Conservation (phyloP, 139 green algal species). For the Asterochloris erici region DNA sequence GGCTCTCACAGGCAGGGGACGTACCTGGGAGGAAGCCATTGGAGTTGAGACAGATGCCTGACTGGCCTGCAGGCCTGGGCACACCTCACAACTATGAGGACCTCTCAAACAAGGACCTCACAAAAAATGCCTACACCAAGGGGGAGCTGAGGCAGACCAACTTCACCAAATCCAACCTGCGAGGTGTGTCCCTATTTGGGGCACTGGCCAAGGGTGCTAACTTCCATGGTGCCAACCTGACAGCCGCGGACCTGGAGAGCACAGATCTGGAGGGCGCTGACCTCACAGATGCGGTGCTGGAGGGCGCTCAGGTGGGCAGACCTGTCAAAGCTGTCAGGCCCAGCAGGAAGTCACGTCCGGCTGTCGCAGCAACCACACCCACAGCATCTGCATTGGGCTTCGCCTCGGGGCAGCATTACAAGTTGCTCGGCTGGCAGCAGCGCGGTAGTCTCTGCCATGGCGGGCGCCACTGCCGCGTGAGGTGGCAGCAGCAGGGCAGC, state of each 20-base stretch:
- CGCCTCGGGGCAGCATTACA: not conserved
- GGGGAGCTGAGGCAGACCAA: slow-evolving; percentile 62
- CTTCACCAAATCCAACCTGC: slow-evolving; percentile 58
- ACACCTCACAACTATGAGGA: slow-evolving; percentile 37
- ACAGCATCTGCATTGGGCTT: not conserved
- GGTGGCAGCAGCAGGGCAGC: too few species aligned
- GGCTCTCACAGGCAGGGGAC: not conserved
- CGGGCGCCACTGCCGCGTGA: too few species aligned
- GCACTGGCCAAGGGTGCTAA: slow-evolving; percentile 52
- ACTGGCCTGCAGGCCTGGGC: slow-evolving; percentile 1
- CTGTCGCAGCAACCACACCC: not conserved
- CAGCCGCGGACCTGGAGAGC: slow-evolving; percentile 61
- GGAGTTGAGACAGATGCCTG: too few species aligned
- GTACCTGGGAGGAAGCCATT: too few species aligned
- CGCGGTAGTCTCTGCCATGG: too few species aligned
- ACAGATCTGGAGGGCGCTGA: slow-evolving; percentile 68
- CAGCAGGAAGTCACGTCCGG: not conserved
- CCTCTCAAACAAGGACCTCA: slow-evolving; percentile 57
- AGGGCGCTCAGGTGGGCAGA: slow-evolving; percentile 58
- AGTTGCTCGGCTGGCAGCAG: not conserved
- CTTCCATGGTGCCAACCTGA: slow-evolving; percentile 69
- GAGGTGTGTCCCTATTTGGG: slow-evolving; percentile 52
- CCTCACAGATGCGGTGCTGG: slow-evolving; percentile 69
- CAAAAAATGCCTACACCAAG: slow-evolving; percentile 58
- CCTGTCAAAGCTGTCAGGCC: not conserved